These are phyloP conservation scores for Microbotryum lychnidis-dioicae DNA, from an alignment of 1,284 basidiomycete genomes.

Conservation along the genomic window DNA sequence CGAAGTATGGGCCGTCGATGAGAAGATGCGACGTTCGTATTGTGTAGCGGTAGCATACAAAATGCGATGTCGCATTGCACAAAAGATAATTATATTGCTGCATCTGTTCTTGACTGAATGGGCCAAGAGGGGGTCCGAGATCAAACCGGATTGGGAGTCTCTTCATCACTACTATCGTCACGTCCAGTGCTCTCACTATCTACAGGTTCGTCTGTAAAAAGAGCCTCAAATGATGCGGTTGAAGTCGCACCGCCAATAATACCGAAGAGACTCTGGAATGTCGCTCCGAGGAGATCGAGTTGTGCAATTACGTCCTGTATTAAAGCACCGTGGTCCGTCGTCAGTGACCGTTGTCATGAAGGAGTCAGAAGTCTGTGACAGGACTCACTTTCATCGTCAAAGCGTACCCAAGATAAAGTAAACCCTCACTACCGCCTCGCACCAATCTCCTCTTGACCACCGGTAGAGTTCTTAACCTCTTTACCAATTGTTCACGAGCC, in stretches of 20 bases:
- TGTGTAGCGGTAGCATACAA: too few species aligned
- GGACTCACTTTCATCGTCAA: conserved; percentile 60
- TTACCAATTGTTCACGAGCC: conserved; percentile 69
- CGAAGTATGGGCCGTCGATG: too few species aligned
- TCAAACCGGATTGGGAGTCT: too few species aligned
- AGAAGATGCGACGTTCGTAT: too few species aligned
- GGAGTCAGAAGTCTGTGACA: not conserved
- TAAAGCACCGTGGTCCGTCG: not conserved
- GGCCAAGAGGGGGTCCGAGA: too few species aligned
- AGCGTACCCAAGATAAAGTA: conserved; percentile 89
- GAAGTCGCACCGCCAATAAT: conserved; percentile 42
- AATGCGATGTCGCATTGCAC: too few species aligned
- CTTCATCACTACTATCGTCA: too few species aligned
- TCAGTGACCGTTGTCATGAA: conserved; percentile 4
- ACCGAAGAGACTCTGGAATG: conserved; percentile 77
- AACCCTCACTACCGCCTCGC: conserved; percentile 57
- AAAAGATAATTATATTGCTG: too few species aligned
- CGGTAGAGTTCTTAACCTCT: conserved; percentile 71
- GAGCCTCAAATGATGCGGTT: too few species aligned
- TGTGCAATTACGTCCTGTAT: conserved; percentile 71
- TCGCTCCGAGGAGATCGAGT: conserved; percentile 65
- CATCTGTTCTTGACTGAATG: too few species aligned
- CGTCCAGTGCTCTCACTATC: too few species aligned
- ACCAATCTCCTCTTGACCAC: conserved; percentile 60
- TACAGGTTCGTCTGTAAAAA: too few species aligned